phyloP scores from a whole-genome alignment of 2,329 filamentous ascomycete species.

The Aspergillus unguis region DNA sequence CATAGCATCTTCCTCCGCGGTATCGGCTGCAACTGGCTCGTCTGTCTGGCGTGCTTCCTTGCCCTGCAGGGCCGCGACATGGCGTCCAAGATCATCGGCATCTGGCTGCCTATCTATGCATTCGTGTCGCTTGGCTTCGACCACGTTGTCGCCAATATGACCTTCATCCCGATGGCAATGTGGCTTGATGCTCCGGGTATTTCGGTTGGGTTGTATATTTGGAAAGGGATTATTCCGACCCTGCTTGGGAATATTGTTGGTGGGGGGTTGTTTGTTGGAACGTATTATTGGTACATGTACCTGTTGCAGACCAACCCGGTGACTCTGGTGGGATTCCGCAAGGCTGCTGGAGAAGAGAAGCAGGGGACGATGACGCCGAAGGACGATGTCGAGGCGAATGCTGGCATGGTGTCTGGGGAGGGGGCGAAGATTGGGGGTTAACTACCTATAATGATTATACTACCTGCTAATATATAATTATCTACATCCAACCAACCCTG shows the following conservation, averaged over 20 bases:
- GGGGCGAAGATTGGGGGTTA: not conserved
- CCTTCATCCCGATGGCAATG: constrained; percentile 52
- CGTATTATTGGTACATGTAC: constrained; percentile 51
- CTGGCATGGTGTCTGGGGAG: not conserved
- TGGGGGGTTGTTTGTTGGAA: constrained; percentile 51
- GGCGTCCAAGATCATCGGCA: constrained; percentile 52
- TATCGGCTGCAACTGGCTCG: constrained; percentile 58
- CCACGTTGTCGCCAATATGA: constrained; percentile 59
- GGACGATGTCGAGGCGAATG: constrained; percentile 13
- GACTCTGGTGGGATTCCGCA: constrained; percentile 16
- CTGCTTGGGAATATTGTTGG: constrained; percentile 55
- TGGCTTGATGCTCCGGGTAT: constrained; percentile 47
- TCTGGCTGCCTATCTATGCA: constrained; percentile 57
- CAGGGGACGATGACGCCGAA: constrained; percentile 5
- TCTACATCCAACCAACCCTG: not conserved
- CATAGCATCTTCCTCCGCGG: constrained; percentile 54
- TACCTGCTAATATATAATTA: not conserved
- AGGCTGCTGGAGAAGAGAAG: not conserved
- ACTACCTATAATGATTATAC: not conserved
- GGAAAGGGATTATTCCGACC: constrained; percentile 56
- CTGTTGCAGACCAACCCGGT: constrained; percentile 25
- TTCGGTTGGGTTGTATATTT: constrained; percentile 54
- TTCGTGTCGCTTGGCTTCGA: constrained; percentile 55
- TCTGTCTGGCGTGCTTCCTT: constrained; percentile 51
- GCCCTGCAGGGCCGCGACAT: constrained; percentile 50